phyloP scores from a whole-genome alignment of 1,284 basidiomycete genomes.

The Sanguinoderma infundibulare region DNA sequence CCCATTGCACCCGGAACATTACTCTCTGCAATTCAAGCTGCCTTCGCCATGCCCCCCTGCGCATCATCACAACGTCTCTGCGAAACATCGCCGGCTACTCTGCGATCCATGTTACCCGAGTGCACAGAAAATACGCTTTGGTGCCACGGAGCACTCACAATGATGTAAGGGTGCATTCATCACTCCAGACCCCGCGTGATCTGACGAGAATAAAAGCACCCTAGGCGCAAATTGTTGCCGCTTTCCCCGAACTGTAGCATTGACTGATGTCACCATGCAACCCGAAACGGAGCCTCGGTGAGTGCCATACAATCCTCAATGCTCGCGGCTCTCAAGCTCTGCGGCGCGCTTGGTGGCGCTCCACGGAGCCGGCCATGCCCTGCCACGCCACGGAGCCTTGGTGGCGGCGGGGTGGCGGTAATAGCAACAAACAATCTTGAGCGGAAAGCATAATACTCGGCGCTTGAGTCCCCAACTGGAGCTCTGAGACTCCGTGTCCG shows the following conservation, averaged over 20 bases:
- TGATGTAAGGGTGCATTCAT: not conserved
- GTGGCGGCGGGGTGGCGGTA: conserved; percentile 19
- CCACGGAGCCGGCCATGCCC: conserved; percentile 7
- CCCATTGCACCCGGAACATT: conserved; percentile 18
- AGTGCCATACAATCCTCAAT: not conserved
- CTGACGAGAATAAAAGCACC: too few relatives aligned
- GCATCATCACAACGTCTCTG: conserved; percentile 2
- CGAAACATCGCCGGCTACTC: not conserved
- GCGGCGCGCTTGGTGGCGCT: conserved; percentile 1
- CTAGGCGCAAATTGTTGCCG: not conserved
- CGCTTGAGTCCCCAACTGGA: conserved; percentile 16
- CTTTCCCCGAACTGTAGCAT: not conserved
- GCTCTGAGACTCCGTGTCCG: not conserved
- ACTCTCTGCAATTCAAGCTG: conserved; percentile 13
- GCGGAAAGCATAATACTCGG: not conserved
- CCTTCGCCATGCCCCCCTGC: conserved; percentile 8
- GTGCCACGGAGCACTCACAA: not conserved
- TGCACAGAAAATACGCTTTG: not conserved
- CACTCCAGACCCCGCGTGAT: too few relatives aligned
- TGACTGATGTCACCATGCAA: not conserved
- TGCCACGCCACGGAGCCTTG: conserved; percentile 21
- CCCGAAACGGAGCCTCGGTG: not conserved
- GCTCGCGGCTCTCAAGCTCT: not conserved
- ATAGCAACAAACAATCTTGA: conserved; percentile 27
- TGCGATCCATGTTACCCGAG: not conserved